A percentile compares a stretch with the other conserved stretches of the same genome.
Evolutionary conservation across 2,329 filamentous ascomycete species (phyloP).

Genomic region (Fusarium sp.): DNA sequence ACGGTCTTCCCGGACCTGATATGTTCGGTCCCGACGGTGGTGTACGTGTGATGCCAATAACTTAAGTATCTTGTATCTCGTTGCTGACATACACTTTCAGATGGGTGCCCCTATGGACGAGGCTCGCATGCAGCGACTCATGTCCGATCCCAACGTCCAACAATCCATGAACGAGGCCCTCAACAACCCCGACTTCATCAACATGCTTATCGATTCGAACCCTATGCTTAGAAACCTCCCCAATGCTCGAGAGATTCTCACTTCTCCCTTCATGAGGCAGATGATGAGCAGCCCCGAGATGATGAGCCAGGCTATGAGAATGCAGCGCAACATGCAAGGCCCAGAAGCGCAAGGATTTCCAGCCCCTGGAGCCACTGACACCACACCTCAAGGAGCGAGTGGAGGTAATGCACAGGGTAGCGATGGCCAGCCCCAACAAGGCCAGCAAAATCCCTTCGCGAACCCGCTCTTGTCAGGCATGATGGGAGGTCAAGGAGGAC

Average conservation of each 20-base stretch:
- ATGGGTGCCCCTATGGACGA: conserved; percentile 89
- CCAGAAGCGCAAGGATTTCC: conserved; percentile 76
- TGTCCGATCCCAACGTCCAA: conserved; percentile 88
- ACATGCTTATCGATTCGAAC: conserved; percentile 94
- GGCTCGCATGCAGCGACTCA: conserved; percentile 85
- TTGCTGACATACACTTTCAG: conserved; percentile 58
- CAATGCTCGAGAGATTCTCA: conserved; percentile 84
- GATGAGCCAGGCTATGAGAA: conserved; percentile 82
- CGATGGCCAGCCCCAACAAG: conserved; percentile 48
- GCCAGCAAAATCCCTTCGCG: conserved; percentile 59
- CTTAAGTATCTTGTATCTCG: neutral
- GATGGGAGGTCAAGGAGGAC: conserved; percentile 33
- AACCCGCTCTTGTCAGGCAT: conserved; percentile 50
- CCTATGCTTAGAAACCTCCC: conserved; percentile 82
- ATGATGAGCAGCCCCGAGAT: conserved; percentile 95
- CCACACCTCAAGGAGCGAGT: conserved; percentile 70
- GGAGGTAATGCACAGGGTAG: conserved; percentile 51
- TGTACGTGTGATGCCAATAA: conserved; percentile 68
- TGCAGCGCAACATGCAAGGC: conserved; percentile 79
- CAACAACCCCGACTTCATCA: conserved; percentile 92
- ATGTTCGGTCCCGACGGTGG: conserved; percentile 96
- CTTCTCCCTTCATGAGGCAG: conserved; percentile 86
- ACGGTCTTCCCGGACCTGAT: conserved; percentile 86
- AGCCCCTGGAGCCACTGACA: conserved; percentile 91
- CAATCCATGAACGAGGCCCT: conserved; percentile 94